Base-by-base conservation (phyloP, 2,329 filamentous ascomycete species). In the Epichloe uncinata region DNA sequence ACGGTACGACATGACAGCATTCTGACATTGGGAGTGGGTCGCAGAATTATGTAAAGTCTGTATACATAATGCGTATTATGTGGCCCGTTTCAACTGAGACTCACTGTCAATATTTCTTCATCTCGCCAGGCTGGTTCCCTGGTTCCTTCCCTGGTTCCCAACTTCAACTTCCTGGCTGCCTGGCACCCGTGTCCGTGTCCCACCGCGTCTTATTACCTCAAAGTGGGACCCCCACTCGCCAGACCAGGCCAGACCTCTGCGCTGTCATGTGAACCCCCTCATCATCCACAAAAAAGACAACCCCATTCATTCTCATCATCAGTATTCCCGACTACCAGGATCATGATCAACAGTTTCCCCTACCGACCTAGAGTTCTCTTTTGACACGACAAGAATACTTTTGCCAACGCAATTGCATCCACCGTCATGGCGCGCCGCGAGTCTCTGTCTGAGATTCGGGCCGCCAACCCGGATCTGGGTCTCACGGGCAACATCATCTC, bases 401-500 rank as follows among this genome's bases (percentile, higher is more conserved):
- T 11, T 18, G 5, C 15, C 40, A 43, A 20, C 45, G 13, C 40
- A 36, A 36, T 37, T 36, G 42, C 50, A 6, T 33, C 18, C 35
- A n/a, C 18, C 33, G 34, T 44, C 42, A 72, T 70, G 64, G 70
- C 69, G 52, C 67, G 65, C 45, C 69, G 68, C 50, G 71, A 78
- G 57, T 78, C 76, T 36, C 63, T 82, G 48, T 68, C 72, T 26
- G 76, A 81, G 48, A 73, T 80, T 54, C 71, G 73, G 57, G 69
- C 72, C 50, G 72, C 72, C 50, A 75, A 79, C 56, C 79, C 79
- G 8, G 73, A 78, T 52, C 63, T 83, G 42, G 68, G 70, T 33
- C 68, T 84, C 47, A 81, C 72, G 54, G 80, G 80, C n/a, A 81
- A 79, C 62, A 75, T 83, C 57, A 82, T 84, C 56, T 83, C 80